These are phyloP conservation scores for Endotrypanum monterogeii DNA, from an alignment of 208 protist species.

Conservation along the genomic window DNA sequence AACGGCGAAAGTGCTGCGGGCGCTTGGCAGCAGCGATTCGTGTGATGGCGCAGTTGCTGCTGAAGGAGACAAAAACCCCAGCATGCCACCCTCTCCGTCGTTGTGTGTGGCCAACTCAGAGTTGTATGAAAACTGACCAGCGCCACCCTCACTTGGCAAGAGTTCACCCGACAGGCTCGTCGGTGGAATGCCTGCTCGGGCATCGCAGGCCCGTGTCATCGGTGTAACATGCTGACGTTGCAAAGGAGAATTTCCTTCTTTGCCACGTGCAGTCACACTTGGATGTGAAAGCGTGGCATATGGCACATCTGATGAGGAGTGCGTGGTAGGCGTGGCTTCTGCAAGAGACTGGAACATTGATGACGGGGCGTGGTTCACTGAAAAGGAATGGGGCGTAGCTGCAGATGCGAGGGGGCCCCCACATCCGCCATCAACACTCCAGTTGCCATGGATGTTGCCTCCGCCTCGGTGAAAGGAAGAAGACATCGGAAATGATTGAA, in stretches of 20 bases:
- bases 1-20: neutral
- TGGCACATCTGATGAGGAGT: neutral
- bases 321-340: neutral
- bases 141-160: neutral
- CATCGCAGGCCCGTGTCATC: slow-evolving; percentile 12
- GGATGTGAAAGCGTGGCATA: neutral
- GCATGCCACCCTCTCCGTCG: neutral
- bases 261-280: neutral
- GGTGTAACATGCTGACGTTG: slow-evolving; percentile 24
- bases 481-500: neutral
- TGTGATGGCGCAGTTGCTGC: neutral
- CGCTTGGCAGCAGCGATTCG: neutral
- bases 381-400: neutral
- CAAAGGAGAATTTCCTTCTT: slow-evolving; percentile 7
- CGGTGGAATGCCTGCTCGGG: slow-evolving; percentile 14
- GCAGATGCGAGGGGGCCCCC: neutral
- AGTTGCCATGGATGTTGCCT: neutral
- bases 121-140: neutral
- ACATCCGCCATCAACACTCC: neutral
- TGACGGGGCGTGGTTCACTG: slow-evolving; percentile 8
- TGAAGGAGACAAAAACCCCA: neutral
- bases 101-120: neutral
- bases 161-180: slow-evolving; percentile 8
- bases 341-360: slow-evolving; percentile 27
- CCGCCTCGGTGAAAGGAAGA: neutral